These are phyloP conservation scores for Cytospora schulzeri DNA, from an alignment of 2,329 filamentous ascomycete species.

Conservation along the genomic window DNA sequence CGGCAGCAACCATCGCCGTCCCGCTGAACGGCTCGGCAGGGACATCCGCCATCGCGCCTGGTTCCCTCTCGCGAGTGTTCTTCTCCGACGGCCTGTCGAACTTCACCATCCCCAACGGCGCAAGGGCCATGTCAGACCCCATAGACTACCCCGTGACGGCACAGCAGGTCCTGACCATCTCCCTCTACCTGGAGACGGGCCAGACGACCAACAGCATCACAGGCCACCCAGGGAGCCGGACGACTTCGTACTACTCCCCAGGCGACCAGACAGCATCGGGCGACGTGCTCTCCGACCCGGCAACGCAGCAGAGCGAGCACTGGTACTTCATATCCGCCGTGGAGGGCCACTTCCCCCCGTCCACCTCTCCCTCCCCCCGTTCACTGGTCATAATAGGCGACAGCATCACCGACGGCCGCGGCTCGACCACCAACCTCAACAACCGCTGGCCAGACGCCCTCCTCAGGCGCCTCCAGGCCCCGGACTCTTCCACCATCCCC, in stretches of 20 bases:
- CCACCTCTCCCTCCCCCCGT: conserved; percentile 36
- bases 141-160: conserved; percentile 52
- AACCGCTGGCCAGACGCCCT: conserved; percentile 51
- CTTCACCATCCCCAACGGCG: conserved; percentile 55
- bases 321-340: conserved; percentile 64
- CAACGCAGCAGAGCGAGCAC: conserved; percentile 40
- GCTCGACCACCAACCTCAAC: conserved; percentile 60
- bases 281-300: conserved; percentile 40
- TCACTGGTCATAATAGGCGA: conserved; percentile 64
- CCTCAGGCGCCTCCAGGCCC: conserved; percentile 44
- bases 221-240: conserved; percentile 62
- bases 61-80: conserved; percentile 52
- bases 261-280: conserved; percentile 52
- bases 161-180: conserved; percentile 54
- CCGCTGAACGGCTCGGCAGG: conserved; percentile 53
- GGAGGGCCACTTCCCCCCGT: conserved; percentile 51
- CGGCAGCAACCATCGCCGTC: conserved; percentile 56
- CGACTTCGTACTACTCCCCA: conserved; percentile 54
- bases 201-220: conserved; percentile 59
- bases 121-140: conserved; percentile 60
- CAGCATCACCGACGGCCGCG: conserved; percentile 66
- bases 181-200: conserved; percentile 59
- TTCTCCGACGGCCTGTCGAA: conserved; percentile 54
- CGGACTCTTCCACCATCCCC: too few species aligned
- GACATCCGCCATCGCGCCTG: conserved; percentile 48